phyloP scores from a whole-genome alignment of 768 basidiomycete genomes.

The Hygrocybe coccinea region DNA sequence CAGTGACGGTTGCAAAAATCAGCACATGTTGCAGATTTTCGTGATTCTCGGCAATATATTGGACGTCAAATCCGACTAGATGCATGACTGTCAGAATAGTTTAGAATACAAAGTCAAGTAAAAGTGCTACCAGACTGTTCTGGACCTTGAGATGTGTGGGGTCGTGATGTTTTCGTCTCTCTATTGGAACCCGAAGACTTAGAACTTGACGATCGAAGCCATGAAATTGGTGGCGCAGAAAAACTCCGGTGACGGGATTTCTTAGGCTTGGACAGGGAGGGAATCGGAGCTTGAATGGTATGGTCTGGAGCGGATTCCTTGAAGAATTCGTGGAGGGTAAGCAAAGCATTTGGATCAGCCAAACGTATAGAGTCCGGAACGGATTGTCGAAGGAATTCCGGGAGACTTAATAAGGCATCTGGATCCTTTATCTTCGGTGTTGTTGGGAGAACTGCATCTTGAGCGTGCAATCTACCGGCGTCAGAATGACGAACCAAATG shows the following conservation, averaged over 20 bases:
- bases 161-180: slow-evolving; percentile 8
- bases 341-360: slow-evolving; percentile 43
- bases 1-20: slow-evolving; percentile 61
- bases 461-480: slow-evolving; percentile 68
- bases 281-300: slow-evolving; percentile 9
- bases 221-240: slow-evolving; percentile 57
- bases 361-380: slow-evolving; percentile 33
- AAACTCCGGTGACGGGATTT: slow-evolving; percentile 46
- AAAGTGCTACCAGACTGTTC: not conserved
- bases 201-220: slow-evolving; percentile 44
- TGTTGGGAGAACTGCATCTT: slow-evolving; percentile 63
- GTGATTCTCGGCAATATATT: slow-evolving; percentile 70
- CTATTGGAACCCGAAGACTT: slow-evolving; percentile 15
- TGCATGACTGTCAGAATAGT: not conserved
- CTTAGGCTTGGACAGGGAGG: slow-evolving; percentile 20
- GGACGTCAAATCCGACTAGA: slow-evolving; percentile 39
- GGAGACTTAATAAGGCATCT: slow-evolving; percentile 49
- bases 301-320: slow-evolving; percentile 41
- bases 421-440: slow-evolving; percentile 41
- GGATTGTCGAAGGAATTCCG: slow-evolving; percentile 60
- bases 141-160: slow-evolving; percentile 11
- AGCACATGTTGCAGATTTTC: slow-evolving; percentile 78
- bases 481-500: slow-evolving; percentile 66
- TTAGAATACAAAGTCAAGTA: not conserved
- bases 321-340: slow-evolving; percentile 58